These are phyloP conservation scores for Colletotrichum cereale DNA, from an alignment of 2,329 filamentous ascomycete species.

Conservation along the genomic window DNA sequence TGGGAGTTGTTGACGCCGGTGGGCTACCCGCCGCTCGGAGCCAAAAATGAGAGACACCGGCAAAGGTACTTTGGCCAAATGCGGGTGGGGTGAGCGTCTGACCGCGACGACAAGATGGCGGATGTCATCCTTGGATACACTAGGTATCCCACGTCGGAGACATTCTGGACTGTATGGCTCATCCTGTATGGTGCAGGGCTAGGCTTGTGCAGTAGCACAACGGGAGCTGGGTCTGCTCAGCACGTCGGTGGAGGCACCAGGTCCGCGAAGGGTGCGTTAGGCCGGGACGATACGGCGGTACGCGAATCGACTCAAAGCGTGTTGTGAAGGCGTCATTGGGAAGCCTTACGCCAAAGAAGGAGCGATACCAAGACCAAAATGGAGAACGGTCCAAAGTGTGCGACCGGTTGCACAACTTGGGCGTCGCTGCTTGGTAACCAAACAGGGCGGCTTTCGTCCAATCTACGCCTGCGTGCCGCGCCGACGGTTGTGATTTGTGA, in stretches of 20 bases:
- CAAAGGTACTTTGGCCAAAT: constrained; percentile 4
- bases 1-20: constrained; percentile 30
- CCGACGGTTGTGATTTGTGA: not conserved
- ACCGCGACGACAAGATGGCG: constrained; percentile 18
- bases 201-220: constrained; percentile 25
- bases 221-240: constrained; percentile 14
- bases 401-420: constrained; percentile 10
- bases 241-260: constrained; percentile 17
- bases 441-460: not conserved
- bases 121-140: not conserved
- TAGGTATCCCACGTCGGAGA: constrained; percentile 24
- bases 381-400: constrained; percentile 2
- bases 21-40: constrained; percentile 21
- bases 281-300: constrained; percentile 21
- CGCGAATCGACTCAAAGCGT: not conserved
- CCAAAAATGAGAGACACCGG: constrained; percentile 9
- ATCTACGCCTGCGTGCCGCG: constrained; percentile 33
- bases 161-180: constrained; percentile 24
- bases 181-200: constrained; percentile 25
- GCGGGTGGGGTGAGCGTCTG: constrained; percentile 10
- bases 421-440: constrained; percentile 38
- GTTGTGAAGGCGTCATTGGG: constrained; percentile 32
- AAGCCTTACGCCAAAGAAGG: constrained; percentile 19
- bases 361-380: constrained; percentile 23
- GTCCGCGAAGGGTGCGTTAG: constrained; percentile 34